These are phyloP conservation scores for Talaromyces sp. DNA, from an alignment of 2,329 filamentous ascomycete species.

Conservation along the genomic window DNA sequence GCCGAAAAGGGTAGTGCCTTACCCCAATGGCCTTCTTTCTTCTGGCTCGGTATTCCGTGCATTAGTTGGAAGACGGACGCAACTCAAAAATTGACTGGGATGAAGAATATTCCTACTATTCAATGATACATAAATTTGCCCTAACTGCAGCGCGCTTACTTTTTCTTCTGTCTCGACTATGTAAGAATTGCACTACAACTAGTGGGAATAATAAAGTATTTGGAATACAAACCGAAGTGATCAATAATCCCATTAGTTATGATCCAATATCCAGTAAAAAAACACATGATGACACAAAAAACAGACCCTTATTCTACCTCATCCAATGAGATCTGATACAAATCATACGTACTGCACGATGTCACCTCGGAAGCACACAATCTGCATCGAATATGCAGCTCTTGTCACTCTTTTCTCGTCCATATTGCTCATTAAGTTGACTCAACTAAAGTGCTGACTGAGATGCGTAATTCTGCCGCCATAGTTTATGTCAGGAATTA, in stretches of 20 bases:
- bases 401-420: not conserved
- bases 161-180: not conserved
- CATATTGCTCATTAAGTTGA: not conserved
- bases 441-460: no score
- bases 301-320: not conserved
- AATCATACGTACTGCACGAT: not conserved
- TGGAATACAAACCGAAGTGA: not conserved
- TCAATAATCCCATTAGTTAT: no score
- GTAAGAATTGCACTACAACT: not conserved
- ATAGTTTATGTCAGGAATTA: not conserved
- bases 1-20: not conserved
- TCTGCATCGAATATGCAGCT: not conserved
- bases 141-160: not conserved
- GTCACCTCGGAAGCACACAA: slow-evolving; percentile 9
- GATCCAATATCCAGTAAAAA: not conserved
- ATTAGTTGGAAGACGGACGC: not conserved
- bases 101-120: no score
- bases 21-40: not conserved
- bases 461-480: not conserved
- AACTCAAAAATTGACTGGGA: not conserved
- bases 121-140: no score
- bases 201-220: not conserved
- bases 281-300: not conserved
- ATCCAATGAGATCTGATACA: not conserved
- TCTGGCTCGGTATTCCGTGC: not conserved